Percentiles rank a stretch among this genome's conserved stretches.
phyloP scores from a whole-genome alignment of 1,284 basidiomycete species.

The Ganoderma sinense region DNA sequence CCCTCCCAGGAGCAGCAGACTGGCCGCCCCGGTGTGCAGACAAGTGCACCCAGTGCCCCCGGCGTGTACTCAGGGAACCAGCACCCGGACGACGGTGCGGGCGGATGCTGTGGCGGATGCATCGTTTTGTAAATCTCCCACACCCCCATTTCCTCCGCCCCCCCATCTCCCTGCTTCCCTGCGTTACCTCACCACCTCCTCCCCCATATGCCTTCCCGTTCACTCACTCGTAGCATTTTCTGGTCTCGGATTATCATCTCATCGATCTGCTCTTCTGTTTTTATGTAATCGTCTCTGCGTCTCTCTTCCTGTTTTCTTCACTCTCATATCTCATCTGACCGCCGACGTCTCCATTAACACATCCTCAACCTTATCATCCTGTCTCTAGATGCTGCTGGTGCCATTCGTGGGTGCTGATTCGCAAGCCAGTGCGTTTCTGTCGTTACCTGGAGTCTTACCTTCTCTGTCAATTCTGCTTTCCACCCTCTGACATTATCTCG shows the following conservation, averaged over 20 bases:
- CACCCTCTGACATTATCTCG: not conserved
- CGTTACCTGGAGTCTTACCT: conserved; percentile 7
- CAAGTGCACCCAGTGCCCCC: conserved; percentile 52
- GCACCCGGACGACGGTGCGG: conserved; percentile 56
- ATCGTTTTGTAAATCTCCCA: conserved; percentile 53
- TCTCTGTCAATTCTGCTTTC: not conserved
- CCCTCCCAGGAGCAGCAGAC: conserved; percentile 63
- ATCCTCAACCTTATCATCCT: conserved; percentile 12
- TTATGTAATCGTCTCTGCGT: conserved; percentile 21
- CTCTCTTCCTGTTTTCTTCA: conserved; percentile 16
- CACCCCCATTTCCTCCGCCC: not conserved
- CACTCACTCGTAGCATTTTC: not conserved
- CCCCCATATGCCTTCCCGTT: conserved; percentile 1
- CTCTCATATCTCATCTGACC: conserved; percentile 3
- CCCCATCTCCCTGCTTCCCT: conserved; percentile 16
- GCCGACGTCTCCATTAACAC: not conserved
- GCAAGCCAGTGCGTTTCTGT: conserved; percentile 5
- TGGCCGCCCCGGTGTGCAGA: conserved; percentile 58
- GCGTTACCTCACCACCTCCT: conserved; percentile 24
- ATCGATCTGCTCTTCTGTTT: conserved; percentile 30
- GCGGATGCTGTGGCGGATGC: conserved; percentile 79
- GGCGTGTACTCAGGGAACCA: conserved; percentile 55
- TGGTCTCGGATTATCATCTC: conserved; percentile 28
- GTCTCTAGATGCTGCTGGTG: conserved; percentile 18
- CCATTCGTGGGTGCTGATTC: conserved; percentile 11